Conservation (phyloP, 2,329 filamentous ascomycete species). For the Hypoxylon sp. region DNA sequence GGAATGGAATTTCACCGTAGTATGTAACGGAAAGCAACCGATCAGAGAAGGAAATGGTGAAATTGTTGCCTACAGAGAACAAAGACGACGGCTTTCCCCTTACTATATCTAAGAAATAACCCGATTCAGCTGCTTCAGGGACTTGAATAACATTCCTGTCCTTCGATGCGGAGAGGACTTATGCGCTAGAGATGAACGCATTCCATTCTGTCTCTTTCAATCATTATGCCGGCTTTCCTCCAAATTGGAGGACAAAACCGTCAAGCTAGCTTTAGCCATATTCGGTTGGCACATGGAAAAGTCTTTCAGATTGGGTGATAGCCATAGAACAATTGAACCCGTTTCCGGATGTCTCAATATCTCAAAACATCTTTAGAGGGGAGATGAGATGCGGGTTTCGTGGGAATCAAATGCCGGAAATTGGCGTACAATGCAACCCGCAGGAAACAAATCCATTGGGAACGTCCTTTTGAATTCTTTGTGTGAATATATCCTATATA, state of each 20-base stretch:
- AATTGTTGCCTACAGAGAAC: slow-evolving; percentile 27
- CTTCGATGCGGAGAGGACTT: slow-evolving; percentile 30
- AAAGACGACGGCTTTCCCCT: slow-evolving; percentile 26
- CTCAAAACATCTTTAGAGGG: neutral
- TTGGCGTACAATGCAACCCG: neutral
- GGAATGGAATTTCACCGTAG: neutral
- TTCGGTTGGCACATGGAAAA: slow-evolving; percentile 18
- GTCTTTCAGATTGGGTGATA: slow-evolving; percentile 16
- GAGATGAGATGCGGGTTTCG: neutral
- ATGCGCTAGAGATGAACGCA: slow-evolving; percentile 34
- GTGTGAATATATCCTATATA: neutral
- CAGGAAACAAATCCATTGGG: neutral
- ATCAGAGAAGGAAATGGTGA: slow-evolving; percentile 23
- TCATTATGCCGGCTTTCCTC: slow-evolving; percentile 19
- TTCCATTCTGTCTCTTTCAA: slow-evolving; percentile 38
- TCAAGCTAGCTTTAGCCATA: slow-evolving; percentile 33
- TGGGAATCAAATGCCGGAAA: neutral
- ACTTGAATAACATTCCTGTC: slow-evolving; percentile 41
- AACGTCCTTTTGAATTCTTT: neutral
- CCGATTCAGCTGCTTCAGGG: slow-evolving; percentile 16
- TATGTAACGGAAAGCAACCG: slow-evolving; percentile 12
- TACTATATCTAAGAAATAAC: slow-evolving; percentile 11
- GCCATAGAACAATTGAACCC: slow-evolving; percentile 4
- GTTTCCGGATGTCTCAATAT: slow-evolving; percentile 31
- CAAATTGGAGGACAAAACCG: slow-evolving; percentile 41